Evolutionary conservation across 2,329 filamentous ascomycete species (phyloP).

Genomic region (Rhexocercosporidium sp.): DNA sequence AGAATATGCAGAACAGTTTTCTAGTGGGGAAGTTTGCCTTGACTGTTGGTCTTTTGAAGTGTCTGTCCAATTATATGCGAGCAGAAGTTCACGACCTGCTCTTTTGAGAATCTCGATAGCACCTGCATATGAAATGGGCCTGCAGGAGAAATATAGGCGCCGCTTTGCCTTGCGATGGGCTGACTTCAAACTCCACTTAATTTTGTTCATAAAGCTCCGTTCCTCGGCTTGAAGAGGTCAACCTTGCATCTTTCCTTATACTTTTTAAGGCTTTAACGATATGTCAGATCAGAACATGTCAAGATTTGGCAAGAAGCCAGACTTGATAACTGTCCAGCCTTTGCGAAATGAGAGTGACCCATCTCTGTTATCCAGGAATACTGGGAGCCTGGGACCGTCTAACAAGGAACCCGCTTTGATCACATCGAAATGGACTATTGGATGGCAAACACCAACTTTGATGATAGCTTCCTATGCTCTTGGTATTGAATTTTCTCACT

Average conservation of each 20-base stretch:
- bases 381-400: constrained; percentile 6
- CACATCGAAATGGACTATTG: constrained; percentile 32
- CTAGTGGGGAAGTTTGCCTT: neutral
- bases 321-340: neutral
- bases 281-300: neutral
- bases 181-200: neutral
- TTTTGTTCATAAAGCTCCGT: neutral
- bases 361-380: neutral
- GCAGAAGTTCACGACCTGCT: neutral
- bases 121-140: constrained; percentile 1
- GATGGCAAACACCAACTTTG: constrained; percentile 33
- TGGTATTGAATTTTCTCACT: constrained; percentile 15
- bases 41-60: neutral
- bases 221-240: neutral
- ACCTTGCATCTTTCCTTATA: neutral
- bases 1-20: neutral
- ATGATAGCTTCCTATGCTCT: constrained; percentile 29
- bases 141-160: neutral
- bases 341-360: neutral
- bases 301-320: neutral
- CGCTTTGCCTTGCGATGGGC: neutral
- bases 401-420: constrained; percentile 26
- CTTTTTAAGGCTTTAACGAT: neutral
- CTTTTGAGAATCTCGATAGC: neutral
- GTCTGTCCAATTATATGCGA: neutral